phyloP scores from a whole-genome alignment of 1,139 yeast species.

The Hemisphaericaspora subhashii region DNA sequence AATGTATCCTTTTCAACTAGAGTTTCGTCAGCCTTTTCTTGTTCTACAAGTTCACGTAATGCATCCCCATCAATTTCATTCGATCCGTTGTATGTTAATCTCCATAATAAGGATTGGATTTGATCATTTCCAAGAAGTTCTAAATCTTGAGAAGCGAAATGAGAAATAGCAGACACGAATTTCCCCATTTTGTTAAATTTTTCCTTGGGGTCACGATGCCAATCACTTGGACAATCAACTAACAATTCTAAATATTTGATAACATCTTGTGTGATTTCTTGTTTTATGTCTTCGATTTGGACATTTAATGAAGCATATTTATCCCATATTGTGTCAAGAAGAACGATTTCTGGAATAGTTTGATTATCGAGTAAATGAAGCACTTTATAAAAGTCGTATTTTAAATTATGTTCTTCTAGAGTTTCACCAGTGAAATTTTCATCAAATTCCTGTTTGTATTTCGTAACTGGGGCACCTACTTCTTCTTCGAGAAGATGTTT shows the following conservation, averaged over 20 bases:
- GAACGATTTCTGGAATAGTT: constrained; percentile 25
- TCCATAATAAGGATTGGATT: constrained; percentile 39
- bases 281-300: constrained; percentile 12
- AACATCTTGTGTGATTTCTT: constrained; percentile 28
- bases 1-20: constrained; percentile 1
- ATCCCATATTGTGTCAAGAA: constrained; percentile 24
- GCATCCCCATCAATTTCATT: constrained; percentile 10
- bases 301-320: constrained; percentile 27
- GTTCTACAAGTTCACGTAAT: constrained; percentile 13
- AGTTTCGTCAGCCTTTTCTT: constrained; percentile 1
- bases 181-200: constrained; percentile 25
- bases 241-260: constrained; percentile 32
- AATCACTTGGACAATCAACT: constrained; percentile 29
- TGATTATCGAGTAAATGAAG: constrained; percentile 39
- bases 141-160: constrained; percentile 27
- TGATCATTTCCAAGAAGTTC: constrained; percentile 27
- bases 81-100: constrained; percentile 20
- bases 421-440: constrained; percentile 19
- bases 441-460: constrained; percentile 17
- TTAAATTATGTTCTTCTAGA: constrained; percentile 30
- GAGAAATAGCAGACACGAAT: constrained; percentile 27
- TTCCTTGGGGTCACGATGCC: constrained; percentile 15
- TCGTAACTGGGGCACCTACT: neutral
- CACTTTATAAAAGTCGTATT: constrained; percentile 36
- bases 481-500: constrained; percentile 8